These are phyloP conservation scores for Phellopilus nigrolimitatus DNA, from an alignment of 1,284 basidiomycete genomes.

Conservation along the genomic window DNA sequence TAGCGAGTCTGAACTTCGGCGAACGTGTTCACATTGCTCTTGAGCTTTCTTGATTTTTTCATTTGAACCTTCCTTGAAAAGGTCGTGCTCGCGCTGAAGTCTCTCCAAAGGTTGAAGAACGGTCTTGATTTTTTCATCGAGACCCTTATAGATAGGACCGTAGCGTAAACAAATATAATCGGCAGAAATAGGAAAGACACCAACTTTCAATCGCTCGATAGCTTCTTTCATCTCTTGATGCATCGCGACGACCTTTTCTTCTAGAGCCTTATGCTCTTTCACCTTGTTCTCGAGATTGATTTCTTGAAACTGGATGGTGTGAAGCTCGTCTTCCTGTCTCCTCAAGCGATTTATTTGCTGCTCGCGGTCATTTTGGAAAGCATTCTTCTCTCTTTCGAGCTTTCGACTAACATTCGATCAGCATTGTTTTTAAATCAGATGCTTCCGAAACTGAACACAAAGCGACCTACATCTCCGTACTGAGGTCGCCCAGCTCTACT, in stretches of 20 bases:
- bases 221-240: slow-evolving; percentile 51
- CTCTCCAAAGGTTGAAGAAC: slow-evolving; percentile 64
- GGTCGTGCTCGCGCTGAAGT: slow-evolving; percentile 54
- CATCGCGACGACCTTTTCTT: slow-evolving; percentile 58
- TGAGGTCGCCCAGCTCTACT: slow-evolving; percentile 60
- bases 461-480: slow-evolving; percentile 58
- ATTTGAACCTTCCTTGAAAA: slow-evolving; percentile 22
- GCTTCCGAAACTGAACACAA: slow-evolving; percentile 3
- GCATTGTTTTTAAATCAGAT: neutral
- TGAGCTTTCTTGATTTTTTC: slow-evolving; percentile 48
- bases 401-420: slow-evolving; percentile 45
- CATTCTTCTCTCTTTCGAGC: slow-evolving; percentile 64
- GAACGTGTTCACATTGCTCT: slow-evolving; percentile 59
- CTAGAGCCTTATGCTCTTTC: slow-evolving; percentile 56
- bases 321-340: slow-evolving; percentile 52
- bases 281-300: slow-evolving; percentile 57
- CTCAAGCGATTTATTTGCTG: slow-evolving; percentile 55
- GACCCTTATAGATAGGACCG: slow-evolving; percentile 41
- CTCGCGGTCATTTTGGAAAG: slow-evolving; percentile 60
- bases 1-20: slow-evolving; percentile 61
- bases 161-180: neutral
- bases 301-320: slow-evolving; percentile 59
- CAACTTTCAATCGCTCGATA: slow-evolving; percentile 44
- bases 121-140: slow-evolving; percentile 60
- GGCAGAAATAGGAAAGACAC: neutral